Evolutionary conservation across 345 rosid genomes (phyloP).

Genomic region (Gossypium turneri): DNA sequence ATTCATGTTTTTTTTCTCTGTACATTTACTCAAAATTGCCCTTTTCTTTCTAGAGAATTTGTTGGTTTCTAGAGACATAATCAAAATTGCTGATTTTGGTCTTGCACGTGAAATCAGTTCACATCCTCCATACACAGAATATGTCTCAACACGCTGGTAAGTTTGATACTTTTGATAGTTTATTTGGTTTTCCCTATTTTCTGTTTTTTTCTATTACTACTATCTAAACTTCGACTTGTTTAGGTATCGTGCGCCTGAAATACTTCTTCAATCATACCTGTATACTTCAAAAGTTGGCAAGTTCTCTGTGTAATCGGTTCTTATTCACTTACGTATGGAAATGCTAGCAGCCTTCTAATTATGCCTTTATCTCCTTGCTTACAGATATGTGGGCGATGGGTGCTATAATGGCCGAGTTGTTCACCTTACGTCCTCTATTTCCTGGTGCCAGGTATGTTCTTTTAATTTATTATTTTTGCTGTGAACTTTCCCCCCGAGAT

Average conservation of each 20-base stretch:
- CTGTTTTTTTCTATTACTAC: neutral
- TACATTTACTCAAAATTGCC: neutral
- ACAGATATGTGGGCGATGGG: conserved; percentile 99
- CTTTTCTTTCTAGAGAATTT: conserved; percentile 54
- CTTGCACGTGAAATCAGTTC: conserved; percentile 86
- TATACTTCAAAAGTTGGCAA: conserved; percentile 89
- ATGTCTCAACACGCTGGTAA: conserved; percentile 94
- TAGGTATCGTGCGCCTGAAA: conserved; percentile 99
- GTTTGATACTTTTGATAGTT: conserved; percentile 20
- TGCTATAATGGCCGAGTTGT: conserved; percentile 88
- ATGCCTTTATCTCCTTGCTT: neutral
- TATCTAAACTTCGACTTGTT: neutral
- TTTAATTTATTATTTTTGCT: neutral
- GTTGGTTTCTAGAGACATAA: conserved; percentile 62
- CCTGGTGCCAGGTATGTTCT: conserved; percentile 71
- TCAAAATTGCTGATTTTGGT: conserved; percentile 98
- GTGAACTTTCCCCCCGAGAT: neutral
- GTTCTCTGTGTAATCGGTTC: conserved; percentile 22
- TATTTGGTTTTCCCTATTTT: neutral
- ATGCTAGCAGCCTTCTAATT: neutral
- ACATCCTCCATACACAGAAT: conserved; percentile 84
- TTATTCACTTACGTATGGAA: neutral
- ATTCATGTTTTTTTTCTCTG: neutral
- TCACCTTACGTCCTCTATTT: conserved; percentile 77
- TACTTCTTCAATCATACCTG: conserved; percentile 70